These are phyloP conservation scores for bread wheat (Triticum aestivum) DNA, from an alignment of 176 grass and related monocot genomes.

Conservation along the genomic window IWGSC_CS_RefSeq_v2.1 NC_057802.1:66849402-66849901, in stretches of 20 bases:
- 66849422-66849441: background rate
- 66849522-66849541: constrained; percentile 13
- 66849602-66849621: background rate
- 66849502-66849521: background rate
- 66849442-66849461: background rate
- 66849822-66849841: background rate
- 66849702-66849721: too few species aligned
- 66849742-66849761: too few species aligned
- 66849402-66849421: constrained; percentile 3
- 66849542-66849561: background rate
- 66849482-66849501: background rate
- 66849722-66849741: too few species aligned
- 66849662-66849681: too few species aligned
- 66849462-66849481: background rate
- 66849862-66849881: too few species aligned
- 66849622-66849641: background rate
- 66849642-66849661: background rate
- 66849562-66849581: background rate
- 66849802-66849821: background rate
- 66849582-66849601: background rate
- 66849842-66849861: background rate
- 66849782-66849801: background rate
- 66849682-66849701: too few species aligned
- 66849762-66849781: background rate
- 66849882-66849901: too few species aligned